These are phyloP conservation scores for Kwoniella sp. DNA, from an alignment of 768 basidiomycete genomes.

Conservation along the genomic window DNA sequence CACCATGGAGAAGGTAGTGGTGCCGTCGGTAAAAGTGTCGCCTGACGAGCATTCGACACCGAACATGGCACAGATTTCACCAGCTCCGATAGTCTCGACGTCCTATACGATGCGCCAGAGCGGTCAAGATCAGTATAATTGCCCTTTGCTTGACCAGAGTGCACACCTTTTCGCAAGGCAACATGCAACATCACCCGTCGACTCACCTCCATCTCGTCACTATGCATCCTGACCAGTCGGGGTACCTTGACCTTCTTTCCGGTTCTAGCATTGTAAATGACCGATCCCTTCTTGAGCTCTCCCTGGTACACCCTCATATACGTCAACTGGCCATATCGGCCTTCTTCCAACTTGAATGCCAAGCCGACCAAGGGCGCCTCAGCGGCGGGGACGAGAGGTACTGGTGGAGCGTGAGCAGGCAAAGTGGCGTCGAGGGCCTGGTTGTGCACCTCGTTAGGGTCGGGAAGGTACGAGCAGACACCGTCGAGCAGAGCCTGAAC, in stretches of 20 bases:
- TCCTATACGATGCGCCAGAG: slow-evolving; percentile 62
- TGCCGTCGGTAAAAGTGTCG: slow-evolving; percentile 95
- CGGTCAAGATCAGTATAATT: background rate
- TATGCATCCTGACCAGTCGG: slow-evolving; percentile 94
- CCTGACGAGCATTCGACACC: slow-evolving; percentile 98
- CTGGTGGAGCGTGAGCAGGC: slow-evolving; percentile 65
- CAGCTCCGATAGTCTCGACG: slow-evolving; percentile 87
- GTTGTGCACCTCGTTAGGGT: slow-evolving; percentile 75
- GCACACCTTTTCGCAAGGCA: background rate
- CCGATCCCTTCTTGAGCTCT: slow-evolving; percentile 77
- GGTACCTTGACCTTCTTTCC: slow-evolving; percentile 98
- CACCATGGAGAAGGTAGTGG: slow-evolving; percentile 90
- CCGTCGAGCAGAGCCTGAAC: slow-evolving; percentile 94
- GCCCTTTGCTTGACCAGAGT: background rate
- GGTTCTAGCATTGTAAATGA: slow-evolving; percentile 88
- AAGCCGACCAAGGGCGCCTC: slow-evolving; percentile 86
- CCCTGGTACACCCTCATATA: slow-evolving; percentile 99
- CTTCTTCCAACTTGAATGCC: slow-evolving; percentile 98
- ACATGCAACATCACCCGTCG: background rate
- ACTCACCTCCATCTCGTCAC: slow-evolving; percentile 94
- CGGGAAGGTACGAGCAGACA: slow-evolving; percentile 91
- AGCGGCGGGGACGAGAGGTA: slow-evolving; percentile 78
- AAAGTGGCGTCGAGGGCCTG: slow-evolving; percentile 74
- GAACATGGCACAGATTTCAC: slow-evolving; percentile 99
- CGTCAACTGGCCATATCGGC: slow-evolving; percentile 92